These are phyloP conservation scores for Fusarium sp. DNA, from an alignment of 2,329 filamentous ascomycete species.

Conservation along the genomic window DNA sequence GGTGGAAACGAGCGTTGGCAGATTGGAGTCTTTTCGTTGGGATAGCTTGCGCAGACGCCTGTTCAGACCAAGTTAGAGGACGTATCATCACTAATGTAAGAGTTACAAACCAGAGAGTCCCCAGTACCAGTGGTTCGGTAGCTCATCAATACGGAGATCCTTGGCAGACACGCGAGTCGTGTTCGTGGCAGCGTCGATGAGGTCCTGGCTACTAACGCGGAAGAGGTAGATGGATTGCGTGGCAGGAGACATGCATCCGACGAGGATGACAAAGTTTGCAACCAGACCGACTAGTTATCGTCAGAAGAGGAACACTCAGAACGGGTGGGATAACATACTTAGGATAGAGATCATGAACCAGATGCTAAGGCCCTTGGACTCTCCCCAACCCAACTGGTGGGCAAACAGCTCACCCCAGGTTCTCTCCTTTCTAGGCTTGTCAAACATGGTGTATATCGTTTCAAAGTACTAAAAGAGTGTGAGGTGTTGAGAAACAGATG, in stretches of 20 bases:
- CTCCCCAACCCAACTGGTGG: conserved; percentile 20
- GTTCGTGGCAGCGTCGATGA: conserved; percentile 24
- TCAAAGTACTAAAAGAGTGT: not conserved
- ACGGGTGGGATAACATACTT: not conserved
- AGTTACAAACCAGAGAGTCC: conserved; percentile 20
- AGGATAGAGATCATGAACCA: conserved; percentile 32
- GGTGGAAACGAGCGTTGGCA: conserved; percentile 26
- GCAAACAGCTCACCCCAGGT: conserved; percentile 11
- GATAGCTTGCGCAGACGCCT: conserved; percentile 17
- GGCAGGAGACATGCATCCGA: conserved; percentile 19
- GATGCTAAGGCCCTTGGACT: conserved; percentile 20
- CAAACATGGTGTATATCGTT: not conserved
- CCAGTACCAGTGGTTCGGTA: conserved; percentile 33
- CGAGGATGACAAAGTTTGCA: conserved; percentile 23
- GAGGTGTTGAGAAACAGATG: not conserved
- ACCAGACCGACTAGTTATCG: conserved; percentile 19
- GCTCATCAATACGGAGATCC: conserved; percentile 19
- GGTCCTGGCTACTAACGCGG: conserved; percentile 22
- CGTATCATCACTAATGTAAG: not conserved
- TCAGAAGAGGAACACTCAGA: not conserved
- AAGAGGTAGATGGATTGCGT: conserved; percentile 30
- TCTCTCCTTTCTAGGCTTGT: not conserved
- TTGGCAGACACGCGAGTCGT: conserved; percentile 1
- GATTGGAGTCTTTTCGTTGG: not conserved
- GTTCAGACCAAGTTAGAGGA: not conserved